phyloP scores from a whole-genome alignment of 345 rosid genomes.

The Orychophragmus violaceus region DNA sequence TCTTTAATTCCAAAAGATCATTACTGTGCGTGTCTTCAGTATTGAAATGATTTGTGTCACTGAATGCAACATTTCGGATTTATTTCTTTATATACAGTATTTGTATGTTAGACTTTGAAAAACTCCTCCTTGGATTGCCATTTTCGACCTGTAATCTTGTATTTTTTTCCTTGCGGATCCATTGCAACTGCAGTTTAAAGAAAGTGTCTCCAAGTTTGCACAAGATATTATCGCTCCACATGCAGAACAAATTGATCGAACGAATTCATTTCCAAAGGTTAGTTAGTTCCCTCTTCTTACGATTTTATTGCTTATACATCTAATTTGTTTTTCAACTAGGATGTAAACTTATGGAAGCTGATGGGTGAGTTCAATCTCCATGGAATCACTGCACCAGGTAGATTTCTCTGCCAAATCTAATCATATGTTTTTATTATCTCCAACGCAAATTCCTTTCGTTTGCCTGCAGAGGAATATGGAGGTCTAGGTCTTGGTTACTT shows the following conservation, averaged over 20 bases:
- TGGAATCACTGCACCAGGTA: constrained; percentile 94
- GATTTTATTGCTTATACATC: background rate
- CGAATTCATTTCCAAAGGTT: constrained; percentile 85
- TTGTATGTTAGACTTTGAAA: no score
- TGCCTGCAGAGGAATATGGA: constrained; percentile 75
- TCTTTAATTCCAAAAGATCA: background rate
- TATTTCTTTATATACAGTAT: no score
- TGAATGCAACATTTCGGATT: no score
- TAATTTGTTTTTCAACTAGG: constrained; percentile 34
- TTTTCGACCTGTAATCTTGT: background rate
- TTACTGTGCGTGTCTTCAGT: background rate
- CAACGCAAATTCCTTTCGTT: no score
- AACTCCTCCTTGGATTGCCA: background rate
- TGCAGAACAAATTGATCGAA: constrained; percentile 63
- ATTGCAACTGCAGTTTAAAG: constrained; percentile 59
- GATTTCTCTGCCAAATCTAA: background rate
- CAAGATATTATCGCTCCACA: constrained; percentile 71
- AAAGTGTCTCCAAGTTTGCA: constrained; percentile 80
- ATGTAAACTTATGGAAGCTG: constrained; percentile 82
- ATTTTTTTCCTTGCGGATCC: background rate
- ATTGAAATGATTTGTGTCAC: background rate
- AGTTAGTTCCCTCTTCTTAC: background rate
- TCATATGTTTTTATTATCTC: no score
- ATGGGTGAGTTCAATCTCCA: constrained; percentile 95
- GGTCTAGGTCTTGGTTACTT: constrained; percentile 95